These are phyloP conservation scores for Huntiella abstrusa DNA, from an alignment of 2,329 filamentous ascomycete genomes.

Conservation along the genomic window DNA sequence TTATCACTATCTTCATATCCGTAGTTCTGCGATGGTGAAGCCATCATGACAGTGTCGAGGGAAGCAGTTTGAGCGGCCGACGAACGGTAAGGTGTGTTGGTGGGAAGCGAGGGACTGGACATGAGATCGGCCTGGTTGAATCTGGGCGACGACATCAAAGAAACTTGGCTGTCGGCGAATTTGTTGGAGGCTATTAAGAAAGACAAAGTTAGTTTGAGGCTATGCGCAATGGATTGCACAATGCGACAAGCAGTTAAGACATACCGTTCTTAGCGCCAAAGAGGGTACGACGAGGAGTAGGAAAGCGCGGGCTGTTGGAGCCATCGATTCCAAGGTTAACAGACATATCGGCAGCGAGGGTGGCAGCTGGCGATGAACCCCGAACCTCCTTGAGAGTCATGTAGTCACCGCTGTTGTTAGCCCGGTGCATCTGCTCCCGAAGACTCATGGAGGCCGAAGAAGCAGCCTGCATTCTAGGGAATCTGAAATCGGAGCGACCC, in stretches of 20 bases:
- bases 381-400: slow-evolving; percentile 61
- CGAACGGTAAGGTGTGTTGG: slow-evolving; percentile 8
- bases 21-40: slow-evolving; percentile 6
- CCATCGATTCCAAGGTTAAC: slow-evolving; percentile 92
- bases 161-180: neutral
- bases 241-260: neutral
- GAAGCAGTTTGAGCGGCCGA: slow-evolving; percentile 2
- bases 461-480: slow-evolving; percentile 31
- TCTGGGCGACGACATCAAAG: slow-evolving; percentile 16
- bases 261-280: slow-evolving; percentile 18
- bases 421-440: slow-evolving; percentile 47
- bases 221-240: neutral
- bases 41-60: slow-evolving; percentile 11
- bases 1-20: slow-evolving; percentile 4
- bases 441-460: slow-evolving; percentile 52
- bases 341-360: slow-evolving; percentile 80
- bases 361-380: slow-evolving; percentile 79
- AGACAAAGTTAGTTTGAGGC: neutral
- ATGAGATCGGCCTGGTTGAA: slow-evolving; percentile 36
- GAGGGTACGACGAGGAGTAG: slow-evolving; percentile 23
- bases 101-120: slow-evolving; percentile 35
- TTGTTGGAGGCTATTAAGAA: neutral
- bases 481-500: slow-evolving; percentile 31
- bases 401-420: slow-evolving; percentile 44
- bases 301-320: slow-evolving; percentile 35